Percentiles rank a stretch among this genome's conserved stretches.
phyloP scores from a whole-genome alignment of 1,284 basidiomycete species.

The Butyriboletus appendiculatus region DNA sequence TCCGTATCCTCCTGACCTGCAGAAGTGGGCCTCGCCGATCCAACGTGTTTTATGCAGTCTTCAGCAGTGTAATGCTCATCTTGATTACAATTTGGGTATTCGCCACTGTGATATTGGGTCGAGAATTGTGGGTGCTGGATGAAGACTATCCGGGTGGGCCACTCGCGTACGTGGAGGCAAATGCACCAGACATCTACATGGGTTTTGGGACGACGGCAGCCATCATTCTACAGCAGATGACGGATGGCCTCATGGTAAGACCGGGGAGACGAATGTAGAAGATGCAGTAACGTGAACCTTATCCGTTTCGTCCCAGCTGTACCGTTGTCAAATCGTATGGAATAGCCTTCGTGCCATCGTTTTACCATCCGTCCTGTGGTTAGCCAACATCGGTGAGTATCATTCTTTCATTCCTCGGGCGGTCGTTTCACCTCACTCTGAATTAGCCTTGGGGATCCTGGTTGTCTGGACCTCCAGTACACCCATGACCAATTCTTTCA shows the following conservation, averaged over 20 bases:
- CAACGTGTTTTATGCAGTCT: slow-evolving; percentile 9
- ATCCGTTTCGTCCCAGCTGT: slow-evolving; percentile 1
- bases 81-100: slow-evolving; percentile 6
- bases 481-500: background rate
- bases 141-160: slow-evolving; percentile 10
- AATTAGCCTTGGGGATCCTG: slow-evolving; percentile 9
- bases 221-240: slow-evolving; percentile 10
- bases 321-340: slow-evolving; percentile 13
- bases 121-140: slow-evolving; percentile 8
- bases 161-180: background rate
- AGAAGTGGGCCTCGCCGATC: background rate
- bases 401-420: background rate
- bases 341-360: slow-evolving; percentile 4
- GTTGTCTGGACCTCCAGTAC: background rate
- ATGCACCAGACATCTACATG: background rate
- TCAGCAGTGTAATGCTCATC: slow-evolving; percentile 14
- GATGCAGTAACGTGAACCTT: background rate
- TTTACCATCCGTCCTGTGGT: slow-evolving; percentile 17
- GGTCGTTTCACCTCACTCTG: background rate
- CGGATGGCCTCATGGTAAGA: slow-evolving; percentile 15
- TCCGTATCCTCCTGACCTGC: slow-evolving; percentile 2
- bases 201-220: background rate
- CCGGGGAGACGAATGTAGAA: background rate
- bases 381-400: slow-evolving; percentile 8
- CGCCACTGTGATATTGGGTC: background rate